Evolutionary conservation across 768 basidiomycete species (phyloP).

Genomic region (Leccinum disarticulatum): DNA sequence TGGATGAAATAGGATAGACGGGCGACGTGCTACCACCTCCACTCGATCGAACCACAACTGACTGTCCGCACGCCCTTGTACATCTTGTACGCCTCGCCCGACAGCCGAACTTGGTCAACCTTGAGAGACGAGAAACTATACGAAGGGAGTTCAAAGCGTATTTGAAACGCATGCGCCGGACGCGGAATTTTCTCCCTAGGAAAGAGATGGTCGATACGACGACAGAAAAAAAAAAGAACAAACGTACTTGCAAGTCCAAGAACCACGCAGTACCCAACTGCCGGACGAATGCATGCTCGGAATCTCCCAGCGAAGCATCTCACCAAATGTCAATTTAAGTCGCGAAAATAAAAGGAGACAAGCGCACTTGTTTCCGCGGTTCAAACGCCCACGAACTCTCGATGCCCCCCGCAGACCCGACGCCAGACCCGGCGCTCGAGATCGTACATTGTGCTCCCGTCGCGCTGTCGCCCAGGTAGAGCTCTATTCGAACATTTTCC

Average conservation of each 20-base stretch:
- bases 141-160: slow-evolving; percentile 67
- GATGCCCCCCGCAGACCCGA: slow-evolving; percentile 36
- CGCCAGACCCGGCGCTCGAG: slow-evolving; percentile 53
- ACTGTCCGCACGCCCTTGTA: slow-evolving; percentile 86
- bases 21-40: slow-evolving; percentile 29
- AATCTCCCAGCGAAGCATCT: slow-evolving; percentile 83
- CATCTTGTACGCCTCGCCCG: slow-evolving; percentile 81
- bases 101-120: slow-evolving; percentile 81
- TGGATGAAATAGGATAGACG: background rate
- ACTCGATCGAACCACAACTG: slow-evolving; percentile 31
- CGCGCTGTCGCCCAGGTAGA: slow-evolving; percentile 75
- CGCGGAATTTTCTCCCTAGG: slow-evolving; percentile 46
- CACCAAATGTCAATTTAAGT: background rate
- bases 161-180: slow-evolving; percentile 72
- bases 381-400: slow-evolving; percentile 84
- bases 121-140: slow-evolving; percentile 79
- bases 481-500: slow-evolving; percentile 68
- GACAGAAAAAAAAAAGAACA: background rate
- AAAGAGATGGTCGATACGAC: slow-evolving; percentile 8
- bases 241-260: slow-evolving; percentile 66
- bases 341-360: background rate
- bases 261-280: slow-evolving; percentile 72
- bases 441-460: slow-evolving; percentile 71
- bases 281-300: slow-evolving; percentile 64
- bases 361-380: slow-evolving; percentile 55